phyloP scores from a whole-genome alignment of 2,329 filamentous ascomycete species.

The Fragosphaeria purpurea region DNA sequence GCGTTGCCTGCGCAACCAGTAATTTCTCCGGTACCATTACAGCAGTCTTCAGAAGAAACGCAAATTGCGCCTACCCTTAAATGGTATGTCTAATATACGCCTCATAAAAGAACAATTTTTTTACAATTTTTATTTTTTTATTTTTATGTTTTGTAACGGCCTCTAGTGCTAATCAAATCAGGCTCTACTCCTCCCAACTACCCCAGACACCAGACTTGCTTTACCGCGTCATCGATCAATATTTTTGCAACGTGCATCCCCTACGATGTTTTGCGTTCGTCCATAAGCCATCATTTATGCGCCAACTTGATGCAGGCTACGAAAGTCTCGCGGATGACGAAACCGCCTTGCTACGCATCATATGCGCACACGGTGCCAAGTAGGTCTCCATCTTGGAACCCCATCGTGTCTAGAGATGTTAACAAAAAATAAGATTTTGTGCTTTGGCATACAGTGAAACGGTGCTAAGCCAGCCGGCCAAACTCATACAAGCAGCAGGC shows the following conservation, averaged over 20 bases:
- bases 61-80: too few relatives aligned
- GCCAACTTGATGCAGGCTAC: constrained; percentile 8
- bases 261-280: constrained; percentile 16
- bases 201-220: neutral
- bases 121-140: neutral
- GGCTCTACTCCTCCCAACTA: constrained; percentile 8
- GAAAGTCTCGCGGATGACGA: neutral
- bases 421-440: constrained; percentile 1
- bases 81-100: too few relatives aligned
- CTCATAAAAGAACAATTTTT: too few relatives aligned
- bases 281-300: constrained; percentile 15
- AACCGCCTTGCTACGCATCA: neutral
- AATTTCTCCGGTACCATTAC: too few relatives aligned
- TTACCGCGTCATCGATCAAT: constrained; percentile 12
- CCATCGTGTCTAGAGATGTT: neutral
- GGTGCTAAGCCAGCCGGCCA: neutral
- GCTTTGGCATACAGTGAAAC: neutral
- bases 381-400: neutral
- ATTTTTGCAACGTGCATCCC: constrained; percentile 14
- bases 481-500: constrained; percentile 1
- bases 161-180: neutral
- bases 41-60: too few relatives aligned
- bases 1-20: too few relatives aligned
- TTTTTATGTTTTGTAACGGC: neutral
- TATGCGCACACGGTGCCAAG: constrained; percentile 4